Evolutionary conservation across 306 rosid species (phyloP), one percentile per base, ranked within the genome.

Genomic region (Oemleria cerasiformis): DNA sequence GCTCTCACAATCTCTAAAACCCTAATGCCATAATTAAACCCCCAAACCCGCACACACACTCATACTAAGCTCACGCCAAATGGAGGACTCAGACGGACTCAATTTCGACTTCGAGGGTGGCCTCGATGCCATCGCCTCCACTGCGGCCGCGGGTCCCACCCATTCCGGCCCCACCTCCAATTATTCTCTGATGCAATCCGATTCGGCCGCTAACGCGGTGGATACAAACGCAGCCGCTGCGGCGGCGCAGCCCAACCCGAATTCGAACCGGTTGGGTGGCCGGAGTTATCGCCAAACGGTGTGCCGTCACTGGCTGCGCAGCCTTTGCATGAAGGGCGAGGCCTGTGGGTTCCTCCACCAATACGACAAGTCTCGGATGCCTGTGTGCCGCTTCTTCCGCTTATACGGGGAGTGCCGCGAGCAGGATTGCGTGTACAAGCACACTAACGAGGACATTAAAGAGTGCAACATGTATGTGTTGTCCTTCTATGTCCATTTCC

Each of bases 1-100:
- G 17, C n/a, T 30, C 36, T n/a, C 57, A 53, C 1, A 53, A 53
- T 45, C 50, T 50, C 54, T 64, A 16, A 80, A 72, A 71, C 80
- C 84, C 84, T 75, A 79, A 49, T 58, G 58, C 53, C 9, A 14
- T 14, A 16, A 25, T 25, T 43, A 13, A 48, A 38, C 40, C n/a
- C 9, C 39, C 39, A 56, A 53, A 53, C 10, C 17, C 61, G 7
- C 36, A 43, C 8, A 1, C 71, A 8, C 10, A n/a, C 57, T 10
- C n/a, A 53, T 53, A n/a, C 25, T 19, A 34, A 64, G 34, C 6
- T 39, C 78, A 9, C 14, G 6, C 14, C 77, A 0, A 66, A 94
- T 94, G 99, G 99, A 94, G 86, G 99, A 94, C 80, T 67, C 97
- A 13, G 99, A 94, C 67, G 97, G 99, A 70, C 92, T 94, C 86